These are phyloP conservation scores for Fusarium sp. DNA, from an alignment of 2,329 filamentous ascomycete species.

Conservation along the genomic window DNA sequence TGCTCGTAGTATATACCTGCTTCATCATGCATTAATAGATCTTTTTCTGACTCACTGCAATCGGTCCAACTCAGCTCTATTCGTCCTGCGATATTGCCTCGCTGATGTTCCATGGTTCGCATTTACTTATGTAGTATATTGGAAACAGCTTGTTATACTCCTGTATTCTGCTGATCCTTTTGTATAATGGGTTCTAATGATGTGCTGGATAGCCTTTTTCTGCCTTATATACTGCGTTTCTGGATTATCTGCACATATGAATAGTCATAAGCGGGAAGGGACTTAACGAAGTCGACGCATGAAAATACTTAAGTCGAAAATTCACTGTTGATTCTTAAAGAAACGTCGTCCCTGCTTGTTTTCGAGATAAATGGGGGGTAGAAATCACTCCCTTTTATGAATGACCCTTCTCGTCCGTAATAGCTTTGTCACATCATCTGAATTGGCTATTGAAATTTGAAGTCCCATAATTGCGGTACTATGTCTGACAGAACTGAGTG, in stretches of 20 bases:
- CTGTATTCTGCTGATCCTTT: slow-evolving; percentile 11
- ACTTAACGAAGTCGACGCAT: slow-evolving; percentile 32
- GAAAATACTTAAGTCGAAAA: not conserved
- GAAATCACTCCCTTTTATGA: not conserved
- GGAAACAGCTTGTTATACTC: slow-evolving; percentile 7
- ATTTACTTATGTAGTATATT: slow-evolving; percentile 8
- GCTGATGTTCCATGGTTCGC: slow-evolving; percentile 7
- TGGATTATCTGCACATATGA: slow-evolving; percentile 25
- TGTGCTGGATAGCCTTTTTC: slow-evolving; percentile 11
- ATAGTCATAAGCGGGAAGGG: slow-evolving; percentile 26
- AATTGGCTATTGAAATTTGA: not conserved
- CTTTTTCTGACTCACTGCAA: not conserved
- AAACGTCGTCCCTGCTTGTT: not conserved
- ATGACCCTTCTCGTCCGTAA: not conserved
- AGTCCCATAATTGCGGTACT: slow-evolving; percentile 6
- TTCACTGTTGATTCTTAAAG: not conserved
- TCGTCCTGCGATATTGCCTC: slow-evolving; percentile 1
- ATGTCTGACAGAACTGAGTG: not conserved
- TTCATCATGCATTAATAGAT: slow-evolving; percentile 24
- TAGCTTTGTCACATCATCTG: not conserved
- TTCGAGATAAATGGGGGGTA: not conserved
- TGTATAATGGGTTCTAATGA: slow-evolving; percentile 30
- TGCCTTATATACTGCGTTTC: slow-evolving; percentile 14
- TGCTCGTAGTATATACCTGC: slow-evolving; percentile 10
- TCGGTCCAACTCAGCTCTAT: slow-evolving; percentile 3